Evolutionary conservation across 495 filamentous ascomycete species (phyloP), one percentile per base, ranked within the genome.

Genomic region (Sphaerosporella brunnea): DNA sequence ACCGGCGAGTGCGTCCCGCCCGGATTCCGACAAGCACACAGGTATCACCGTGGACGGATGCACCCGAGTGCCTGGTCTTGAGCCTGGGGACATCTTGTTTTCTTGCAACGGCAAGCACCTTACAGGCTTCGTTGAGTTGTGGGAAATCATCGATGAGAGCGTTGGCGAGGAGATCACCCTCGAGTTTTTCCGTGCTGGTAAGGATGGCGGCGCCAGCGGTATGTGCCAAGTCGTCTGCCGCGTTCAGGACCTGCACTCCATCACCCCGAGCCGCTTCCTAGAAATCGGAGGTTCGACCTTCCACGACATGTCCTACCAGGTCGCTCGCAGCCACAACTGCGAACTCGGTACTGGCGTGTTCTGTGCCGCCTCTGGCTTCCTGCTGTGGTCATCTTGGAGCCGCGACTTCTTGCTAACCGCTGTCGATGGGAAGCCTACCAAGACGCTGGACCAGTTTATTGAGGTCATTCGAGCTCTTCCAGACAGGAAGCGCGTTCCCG

Each of bases 81-180:
- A 61, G 34, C 58, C 58, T 16, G 58, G 58, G 19, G 58, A 61
- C 45, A 61, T 61, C 16, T 45, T 61, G 16, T 61, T 61, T 20
- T 36, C 53, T 23, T 61, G 58, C 39, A 61, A 61, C 30, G 51
- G 49, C 8, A 28, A 58, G 40, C 48, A 60, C 34, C 61, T 61
- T 21, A 61, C 58, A 19, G 50, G 47, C 26, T 61, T 61, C 50
- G 53, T 57, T 21, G 58, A 48, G 23, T 42, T 61, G 23, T 61
- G 58, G 58, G 53, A 52, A 4, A 61, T 61, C n/a, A 61, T 61
- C 49, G 58, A 61, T 43, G 58, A 61, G n/a, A 48, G 37, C 19
- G 58, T 61, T 47, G 58, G 49, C 13, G n/a, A 52, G 23, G 53
- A 60, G 44, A 61, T 61, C 26, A 44, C 52, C 23, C 28, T 61